Percentiles rank a stretch among this genome's conserved stretches.
Conservation (phyloP, 495 filamentous ascomycete species). For the Saxispiralis lemnorum region DNA sequence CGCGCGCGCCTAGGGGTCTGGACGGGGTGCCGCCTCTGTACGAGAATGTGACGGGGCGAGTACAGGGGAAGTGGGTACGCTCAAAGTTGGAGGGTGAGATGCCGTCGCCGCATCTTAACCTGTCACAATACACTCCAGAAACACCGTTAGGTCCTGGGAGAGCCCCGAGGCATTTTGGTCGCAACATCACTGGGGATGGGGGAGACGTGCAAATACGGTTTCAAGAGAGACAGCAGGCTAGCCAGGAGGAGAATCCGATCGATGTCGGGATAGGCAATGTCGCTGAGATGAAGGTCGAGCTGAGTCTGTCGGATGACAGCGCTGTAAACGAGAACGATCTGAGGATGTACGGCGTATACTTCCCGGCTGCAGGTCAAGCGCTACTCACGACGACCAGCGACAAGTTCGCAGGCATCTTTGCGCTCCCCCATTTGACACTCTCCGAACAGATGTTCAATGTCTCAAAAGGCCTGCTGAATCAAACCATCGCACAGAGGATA, state of each 20-base stretch:
- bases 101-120: conserved; percentile 31
- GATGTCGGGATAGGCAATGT: conserved; percentile 1
- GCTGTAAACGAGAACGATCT: conserved; percentile 57
- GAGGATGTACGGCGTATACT: conserved; percentile 66
- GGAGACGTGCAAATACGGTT: conserved; percentile 18
- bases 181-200: conserved; percentile 19
- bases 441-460: conserved; percentile 46
- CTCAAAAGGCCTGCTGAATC: conserved; percentile 48
- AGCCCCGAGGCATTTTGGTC: conserved; percentile 12
- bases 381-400: conserved; percentile 76
- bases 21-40: conserved; percentile 35
- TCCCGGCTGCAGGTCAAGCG: conserved; percentile 53
- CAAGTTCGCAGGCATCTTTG: conserved; percentile 79
- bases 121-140: conserved; percentile 29
- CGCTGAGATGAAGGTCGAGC: conserved; percentile 40
- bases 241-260: background rate
- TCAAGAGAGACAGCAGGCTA: conserved; percentile 12
- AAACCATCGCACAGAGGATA: conserved; percentile 50
- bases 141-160: conserved; percentile 11
- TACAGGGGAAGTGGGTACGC: conserved; percentile 61
- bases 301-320: conserved; percentile 52
- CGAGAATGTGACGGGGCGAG: conserved; percentile 62
- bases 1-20: conserved; percentile 2
- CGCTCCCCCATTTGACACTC: conserved; percentile 65
- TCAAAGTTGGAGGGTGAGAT: conserved; percentile 26